Evolutionary conservation across 148 eudicot genomes (phyloP).

Genomic region (Nyssa sinensis): DNA sequence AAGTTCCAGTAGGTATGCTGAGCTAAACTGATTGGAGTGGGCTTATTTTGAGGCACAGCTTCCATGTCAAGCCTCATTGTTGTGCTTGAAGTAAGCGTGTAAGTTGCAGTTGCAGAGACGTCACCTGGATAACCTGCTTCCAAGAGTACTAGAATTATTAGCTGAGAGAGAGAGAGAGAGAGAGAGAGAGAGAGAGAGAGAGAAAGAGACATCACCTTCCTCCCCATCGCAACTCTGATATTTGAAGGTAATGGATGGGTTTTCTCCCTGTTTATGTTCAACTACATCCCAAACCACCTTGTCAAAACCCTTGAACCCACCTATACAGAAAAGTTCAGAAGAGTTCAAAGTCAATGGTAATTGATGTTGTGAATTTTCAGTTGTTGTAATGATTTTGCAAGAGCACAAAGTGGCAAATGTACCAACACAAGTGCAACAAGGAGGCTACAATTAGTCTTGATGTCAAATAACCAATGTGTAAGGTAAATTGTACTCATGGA

Average conservation of each 20-base stretch:
- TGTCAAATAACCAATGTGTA: too few relatives aligned
- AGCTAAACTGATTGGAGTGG: slow-evolving; percentile 85
- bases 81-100: slow-evolving; percentile 76
- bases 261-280: slow-evolving; percentile 66
- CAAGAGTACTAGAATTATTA: neutral
- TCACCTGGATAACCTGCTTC: slow-evolving; percentile 86
- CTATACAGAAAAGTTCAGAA: slow-evolving; percentile 33
- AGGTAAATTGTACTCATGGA: too few relatives aligned
- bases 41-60: slow-evolving; percentile 80
- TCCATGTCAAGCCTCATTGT: slow-evolving; percentile 95
- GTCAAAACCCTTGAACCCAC: slow-evolving; percentile 88
- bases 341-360: neutral
- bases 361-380: neutral
- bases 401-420: neutral
- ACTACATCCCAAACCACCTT: slow-evolving; percentile 89
- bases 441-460: too few relatives aligned
- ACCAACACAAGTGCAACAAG: neutral
- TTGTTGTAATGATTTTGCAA: too few relatives aligned
- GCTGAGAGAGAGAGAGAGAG: neutral
- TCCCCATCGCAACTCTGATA: slow-evolving; percentile 85
- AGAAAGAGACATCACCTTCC: slow-evolving; percentile 56
- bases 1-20: slow-evolving; percentile 97
- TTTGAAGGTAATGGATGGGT: slow-evolving; percentile 83
- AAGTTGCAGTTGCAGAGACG: slow-evolving; percentile 73
- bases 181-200: slow-evolving; percentile 16